Conservation (phyloP, 129 eudicot species). For the Escallonia herrerae region DNA sequence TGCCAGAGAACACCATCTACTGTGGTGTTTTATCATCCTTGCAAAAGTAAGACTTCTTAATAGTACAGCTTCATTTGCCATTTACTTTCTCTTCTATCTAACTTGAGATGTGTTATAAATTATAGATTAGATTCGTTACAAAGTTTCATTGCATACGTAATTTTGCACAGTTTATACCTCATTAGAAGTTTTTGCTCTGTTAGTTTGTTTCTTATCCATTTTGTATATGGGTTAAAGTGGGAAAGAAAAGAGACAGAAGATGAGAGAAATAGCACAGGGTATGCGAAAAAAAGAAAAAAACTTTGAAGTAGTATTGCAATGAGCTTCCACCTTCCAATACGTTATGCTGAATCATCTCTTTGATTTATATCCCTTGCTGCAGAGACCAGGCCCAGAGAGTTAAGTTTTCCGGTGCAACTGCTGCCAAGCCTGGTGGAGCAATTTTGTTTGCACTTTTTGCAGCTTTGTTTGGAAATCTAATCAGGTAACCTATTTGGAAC, state of each 20-base stretch:
- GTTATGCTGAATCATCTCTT: background rate
- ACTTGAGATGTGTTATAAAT: too few relatives aligned
- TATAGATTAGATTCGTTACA: background rate
- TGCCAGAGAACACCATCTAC: slow-evolving; percentile 73
- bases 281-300: too few relatives aligned
- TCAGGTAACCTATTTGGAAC: slow-evolving; percentile 19
- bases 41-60: slow-evolving; percentile 65
- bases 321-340: too few relatives aligned
- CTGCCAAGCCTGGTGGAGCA: slow-evolving; percentile 8
- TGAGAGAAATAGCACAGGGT: too few relatives aligned
- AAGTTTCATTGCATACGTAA: too few relatives aligned
- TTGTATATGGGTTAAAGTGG: too few relatives aligned
- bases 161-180: too few relatives aligned
- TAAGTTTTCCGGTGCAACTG: slow-evolving; percentile 47
- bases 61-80: background rate
- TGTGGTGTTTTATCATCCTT: slow-evolving; percentile 76
- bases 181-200: too few relatives aligned
- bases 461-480: slow-evolving; percentile 15
- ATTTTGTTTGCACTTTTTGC: slow-evolving; percentile 24
- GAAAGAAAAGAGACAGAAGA: too few relatives aligned
- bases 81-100: background rate
- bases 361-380: slow-evolving; percentile 12
- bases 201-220: too few relatives aligned
- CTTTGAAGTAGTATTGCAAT: too few relatives aligned
- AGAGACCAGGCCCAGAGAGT: slow-evolving; percentile 77